Percentiles rank a stretch among this genome's conserved stretches.
Evolutionary conservation across 2,329 filamentous ascomycete species (phyloP).

Genomic region (Blastomyces parvus): DNA sequence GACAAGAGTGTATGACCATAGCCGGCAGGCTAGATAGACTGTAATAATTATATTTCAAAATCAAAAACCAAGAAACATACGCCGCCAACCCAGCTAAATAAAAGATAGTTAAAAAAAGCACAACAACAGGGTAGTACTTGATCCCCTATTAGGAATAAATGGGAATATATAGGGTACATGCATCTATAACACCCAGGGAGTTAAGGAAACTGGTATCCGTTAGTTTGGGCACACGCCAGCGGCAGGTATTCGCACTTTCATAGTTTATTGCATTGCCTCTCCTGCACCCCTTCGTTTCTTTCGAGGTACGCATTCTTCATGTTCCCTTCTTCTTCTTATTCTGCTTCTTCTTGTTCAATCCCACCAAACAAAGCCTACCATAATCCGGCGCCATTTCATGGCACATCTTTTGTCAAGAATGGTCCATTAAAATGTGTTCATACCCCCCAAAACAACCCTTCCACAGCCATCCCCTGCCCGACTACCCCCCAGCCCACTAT

Average conservation of each 20-base stretch:
- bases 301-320: neutral
- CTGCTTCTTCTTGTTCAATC: neutral
- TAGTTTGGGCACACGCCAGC: neutral
- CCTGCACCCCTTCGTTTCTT: no score
- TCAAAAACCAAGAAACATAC: neutral
- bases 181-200: neutral
- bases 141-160: neutral
- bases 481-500: slow-evolving; percentile 40
- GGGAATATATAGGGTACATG: neutral
- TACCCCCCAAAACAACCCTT: slow-evolving; percentile 38
- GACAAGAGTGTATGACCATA: neutral
- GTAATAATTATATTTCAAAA: neutral
- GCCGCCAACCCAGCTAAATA: neutral
- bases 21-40: neutral
- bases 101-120: neutral
- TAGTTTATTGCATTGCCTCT: neutral
- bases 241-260: neutral
- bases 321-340: no score
- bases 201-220: neutral
- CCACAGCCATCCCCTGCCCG: slow-evolving; percentile 35
- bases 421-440: slow-evolving; percentile 1
- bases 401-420: neutral
- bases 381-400: neutral
- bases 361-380: neutral
- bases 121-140: neutral